Percentiles rank a stretch among this genome's conserved stretches.
These are phyloP conservation scores for Grammothele lineata DNA, from an alignment of 768 basidiomycete species.

Conservation along the genomic window DNA sequence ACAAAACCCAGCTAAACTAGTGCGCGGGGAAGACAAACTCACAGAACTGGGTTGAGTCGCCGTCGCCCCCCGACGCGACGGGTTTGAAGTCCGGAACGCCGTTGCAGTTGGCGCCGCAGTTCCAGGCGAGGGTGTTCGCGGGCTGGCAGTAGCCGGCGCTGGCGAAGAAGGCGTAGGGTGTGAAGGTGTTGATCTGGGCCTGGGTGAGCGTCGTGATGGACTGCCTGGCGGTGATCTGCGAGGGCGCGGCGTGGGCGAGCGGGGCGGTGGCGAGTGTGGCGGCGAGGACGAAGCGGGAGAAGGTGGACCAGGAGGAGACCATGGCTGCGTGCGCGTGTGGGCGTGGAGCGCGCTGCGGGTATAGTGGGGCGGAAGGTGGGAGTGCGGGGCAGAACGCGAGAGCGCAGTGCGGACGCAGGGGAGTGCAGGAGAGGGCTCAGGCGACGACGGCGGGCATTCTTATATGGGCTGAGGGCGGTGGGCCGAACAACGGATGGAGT, in stretches of 20 bases:
- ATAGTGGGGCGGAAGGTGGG: too few relatives aligned
- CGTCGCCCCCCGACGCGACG: constrained; percentile 46
- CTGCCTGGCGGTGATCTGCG: background rate
- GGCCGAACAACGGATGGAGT: too few relatives aligned
- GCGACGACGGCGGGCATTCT: too few relatives aligned
- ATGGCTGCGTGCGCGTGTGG: too few relatives aligned
- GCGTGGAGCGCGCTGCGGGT: too few relatives aligned
- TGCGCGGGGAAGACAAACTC: too few relatives aligned
- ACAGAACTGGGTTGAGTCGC: constrained; percentile 40
- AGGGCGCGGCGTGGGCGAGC: background rate
- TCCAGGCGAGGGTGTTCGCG: constrained; percentile 24
- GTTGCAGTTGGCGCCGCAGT: constrained; percentile 36
- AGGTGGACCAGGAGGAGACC: too few relatives aligned
- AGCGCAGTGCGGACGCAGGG: too few relatives aligned
- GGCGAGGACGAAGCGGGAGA: too few relatives aligned
- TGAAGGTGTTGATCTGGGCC: constrained; percentile 24
- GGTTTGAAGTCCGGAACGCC: constrained; percentile 46
- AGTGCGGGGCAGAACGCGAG: too few relatives aligned
- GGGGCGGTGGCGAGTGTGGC: background rate
- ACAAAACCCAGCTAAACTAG: background rate
- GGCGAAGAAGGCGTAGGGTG: constrained; percentile 28
- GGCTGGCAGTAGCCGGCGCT: constrained; percentile 30
- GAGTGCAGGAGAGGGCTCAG: too few relatives aligned
- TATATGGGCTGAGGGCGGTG: too few relatives aligned
- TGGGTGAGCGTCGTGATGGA: constrained; percentile 21